Base-by-base conservation (phyloP, 2,329 filamentous ascomycete genomes). In the Ophiostoma piceae region DNA sequence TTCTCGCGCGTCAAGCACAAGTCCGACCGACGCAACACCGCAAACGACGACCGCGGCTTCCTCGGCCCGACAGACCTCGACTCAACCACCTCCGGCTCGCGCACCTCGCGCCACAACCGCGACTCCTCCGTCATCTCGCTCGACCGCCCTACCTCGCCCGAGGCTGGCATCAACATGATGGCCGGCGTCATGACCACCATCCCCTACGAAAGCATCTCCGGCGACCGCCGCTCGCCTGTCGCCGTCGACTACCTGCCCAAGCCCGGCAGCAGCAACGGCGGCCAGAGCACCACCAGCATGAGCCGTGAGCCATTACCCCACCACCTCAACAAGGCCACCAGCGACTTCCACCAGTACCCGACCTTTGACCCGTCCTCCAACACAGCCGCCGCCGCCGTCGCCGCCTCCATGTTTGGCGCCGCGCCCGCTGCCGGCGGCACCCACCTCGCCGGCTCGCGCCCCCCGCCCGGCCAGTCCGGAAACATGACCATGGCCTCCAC, bases 311-410 rank as follows among this genome's bases (percentile, higher is more conserved):
- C 90, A 71, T 84, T 91, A 71, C 92, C 93, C 39, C 91, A 95
- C 79, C 92, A 96, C 76, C 81, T 96, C 69, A 94, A 92, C 78
- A 94, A 92, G 80, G 84, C 83, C 74, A 87, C 87, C 67, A 82
- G 82, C 74, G 94, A 97, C 79, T 97, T 89, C 77, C 92, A 97
- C 80, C 94, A 97, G 77, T 97, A 97, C 78, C 92, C 93, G 60
- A 85, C 85, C 68, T 88, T 91, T 77, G 88, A 90, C 74, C 82
- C 86, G 39, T 79, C 84, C 67, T 77, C 81, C 54, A 26, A 65
- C 8, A 67, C 73, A 0, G 69, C 71, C 12, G 66, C 69, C 22
- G 67, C 72, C 82, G 69, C 79, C 82, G 51, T 73, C 14, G 67
- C 68, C 57, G 65, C 71, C 64, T 71, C 72, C 70, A 69, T 71